Conservation (phyloP, 2,329 filamentous ascomycete species). For the Bipolaris oryzae region DNA sequence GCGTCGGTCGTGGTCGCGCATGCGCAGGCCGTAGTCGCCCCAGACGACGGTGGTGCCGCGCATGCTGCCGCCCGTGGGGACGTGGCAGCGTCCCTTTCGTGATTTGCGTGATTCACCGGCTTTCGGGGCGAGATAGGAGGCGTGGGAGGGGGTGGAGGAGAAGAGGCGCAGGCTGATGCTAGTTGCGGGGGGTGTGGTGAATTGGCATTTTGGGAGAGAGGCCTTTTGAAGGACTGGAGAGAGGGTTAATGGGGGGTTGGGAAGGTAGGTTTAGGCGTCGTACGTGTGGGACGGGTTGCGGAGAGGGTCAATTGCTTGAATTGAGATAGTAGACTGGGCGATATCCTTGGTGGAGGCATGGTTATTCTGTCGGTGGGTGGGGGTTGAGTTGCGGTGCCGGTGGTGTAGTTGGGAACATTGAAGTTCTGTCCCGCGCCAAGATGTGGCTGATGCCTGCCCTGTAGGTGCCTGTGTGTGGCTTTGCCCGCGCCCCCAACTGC, state of each 20-base stretch:
- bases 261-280: background rate
- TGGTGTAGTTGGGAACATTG: conserved; percentile 11
- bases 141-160: conserved; percentile 68
- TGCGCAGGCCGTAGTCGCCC: conserved; percentile 94
- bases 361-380: conserved; percentile 9
- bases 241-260: conserved; percentile 13
- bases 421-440: conserved; percentile 37
- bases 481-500: background rate
- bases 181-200: conserved; percentile 37
- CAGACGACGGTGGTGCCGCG: conserved; percentile 95
- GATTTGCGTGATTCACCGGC: conserved; percentile 84
- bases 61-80: conserved; percentile 86
- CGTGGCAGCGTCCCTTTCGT: conserved; percentile 82
- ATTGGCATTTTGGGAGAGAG: conserved; percentile 39
- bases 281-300: conserved; percentile 34
- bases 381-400: background rate
- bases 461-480: conserved; percentile 18
- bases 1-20: conserved; percentile 90
- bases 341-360: conserved; percentile 52
- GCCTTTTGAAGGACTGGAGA: conserved; percentile 26
- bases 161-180: conserved; percentile 62
- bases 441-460: conserved; percentile 13
- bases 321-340: conserved; percentile 41
- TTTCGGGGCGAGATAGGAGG: conserved; percentile 82
- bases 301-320: conserved; percentile 39